Percentiles rank a stretch among this genome's conserved stretches.
Evolutionary conservation across 2,329 filamentous ascomycete genomes (phyloP).

Genomic region (Knoxdaviesia capensis): DNA sequence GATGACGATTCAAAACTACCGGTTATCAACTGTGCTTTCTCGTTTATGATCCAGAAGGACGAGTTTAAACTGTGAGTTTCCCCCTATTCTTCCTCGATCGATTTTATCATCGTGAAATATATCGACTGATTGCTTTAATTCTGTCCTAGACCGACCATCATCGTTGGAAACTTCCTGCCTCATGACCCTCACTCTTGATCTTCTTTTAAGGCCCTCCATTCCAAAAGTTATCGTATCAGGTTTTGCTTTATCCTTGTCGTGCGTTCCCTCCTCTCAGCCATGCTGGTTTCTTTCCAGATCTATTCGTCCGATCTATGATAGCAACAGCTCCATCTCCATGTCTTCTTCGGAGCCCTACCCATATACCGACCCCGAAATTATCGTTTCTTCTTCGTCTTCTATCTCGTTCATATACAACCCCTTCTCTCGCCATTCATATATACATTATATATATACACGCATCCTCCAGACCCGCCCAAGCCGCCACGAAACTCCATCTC

Average conservation of each 20-base stretch:
- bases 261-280: not conserved
- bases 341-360: too few relatives aligned
- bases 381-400: too few relatives aligned
- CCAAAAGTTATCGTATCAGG: too few relatives aligned
- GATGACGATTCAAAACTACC: constrained; percentile 46
- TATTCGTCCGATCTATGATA: not conserved
- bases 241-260: too few relatives aligned
- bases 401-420: too few relatives aligned
- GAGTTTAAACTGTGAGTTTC: constrained; percentile 77
- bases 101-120: constrained; percentile 12
- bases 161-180: constrained; percentile 91
- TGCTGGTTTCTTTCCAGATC: not conserved
- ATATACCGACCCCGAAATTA: too few relatives aligned
- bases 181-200: constrained; percentile 35
- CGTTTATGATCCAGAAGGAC: constrained; percentile 87
- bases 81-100: not conserved
- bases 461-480: too few relatives aligned
- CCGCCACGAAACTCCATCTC: too few relatives aligned
- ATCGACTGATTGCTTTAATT: constrained; percentile 2
- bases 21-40: constrained; percentile 86
- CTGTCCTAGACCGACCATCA: constrained; percentile 56
- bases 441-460: too few relatives aligned
- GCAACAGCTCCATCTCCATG: too few relatives aligned
- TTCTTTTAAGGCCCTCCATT: not conserved
- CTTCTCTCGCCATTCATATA: too few relatives aligned